Conservation (phyloP, 2,329 filamentous ascomycete genomes). For the Raffaelea ambrosiae region DNA sequence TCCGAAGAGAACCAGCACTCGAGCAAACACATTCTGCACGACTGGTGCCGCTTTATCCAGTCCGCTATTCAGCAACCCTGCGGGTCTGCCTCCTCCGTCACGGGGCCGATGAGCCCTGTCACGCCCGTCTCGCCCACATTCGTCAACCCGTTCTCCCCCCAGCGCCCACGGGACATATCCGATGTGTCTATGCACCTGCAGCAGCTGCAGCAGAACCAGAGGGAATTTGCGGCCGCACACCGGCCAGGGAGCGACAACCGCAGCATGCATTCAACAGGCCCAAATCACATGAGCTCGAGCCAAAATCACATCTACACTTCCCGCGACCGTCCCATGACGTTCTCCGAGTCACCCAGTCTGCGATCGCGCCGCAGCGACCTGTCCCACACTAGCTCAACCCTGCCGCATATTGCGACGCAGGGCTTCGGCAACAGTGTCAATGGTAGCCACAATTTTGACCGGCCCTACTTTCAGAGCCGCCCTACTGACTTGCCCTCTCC, state of each 20-base stretch:
- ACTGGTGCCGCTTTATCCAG: slow-evolving; percentile 50
- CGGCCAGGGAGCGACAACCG: slow-evolving; percentile 36
- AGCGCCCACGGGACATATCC: slow-evolving; percentile 1
- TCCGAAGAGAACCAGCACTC: slow-evolving; percentile 32
- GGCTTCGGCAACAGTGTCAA: slow-evolving; percentile 4
- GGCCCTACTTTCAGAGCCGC: slow-evolving; percentile 17
- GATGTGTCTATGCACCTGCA: background rate
- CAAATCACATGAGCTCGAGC: slow-evolving; percentile 40
- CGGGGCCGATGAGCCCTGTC: slow-evolving; percentile 35
- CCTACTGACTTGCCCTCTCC: slow-evolving; percentile 50
- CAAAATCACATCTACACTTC: slow-evolving; percentile 36
- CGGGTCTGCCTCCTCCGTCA: slow-evolving; percentile 1
- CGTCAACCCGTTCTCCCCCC: slow-evolving; percentile 40
- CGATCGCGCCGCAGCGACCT: slow-evolving; percentile 55
- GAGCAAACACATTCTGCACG: slow-evolving; percentile 39
- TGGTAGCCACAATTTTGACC: slow-evolving; percentile 3
- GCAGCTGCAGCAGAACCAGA: slow-evolving; percentile 15
- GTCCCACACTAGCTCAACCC: slow-evolving; percentile 26
- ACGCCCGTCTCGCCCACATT: slow-evolving; percentile 47
- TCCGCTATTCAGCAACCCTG: slow-evolving; percentile 26
- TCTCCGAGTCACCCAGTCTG: slow-evolving; percentile 52
- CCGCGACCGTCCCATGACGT: slow-evolving; percentile 40
- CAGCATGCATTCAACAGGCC: slow-evolving; percentile 22
- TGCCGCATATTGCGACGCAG: slow-evolving; percentile 5
- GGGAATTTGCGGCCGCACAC: slow-evolving; percentile 18